These are phyloP conservation scores for Penicillium fimorum DNA, from an alignment of 495 filamentous ascomycete genomes.

Conservation along the genomic window DNA sequence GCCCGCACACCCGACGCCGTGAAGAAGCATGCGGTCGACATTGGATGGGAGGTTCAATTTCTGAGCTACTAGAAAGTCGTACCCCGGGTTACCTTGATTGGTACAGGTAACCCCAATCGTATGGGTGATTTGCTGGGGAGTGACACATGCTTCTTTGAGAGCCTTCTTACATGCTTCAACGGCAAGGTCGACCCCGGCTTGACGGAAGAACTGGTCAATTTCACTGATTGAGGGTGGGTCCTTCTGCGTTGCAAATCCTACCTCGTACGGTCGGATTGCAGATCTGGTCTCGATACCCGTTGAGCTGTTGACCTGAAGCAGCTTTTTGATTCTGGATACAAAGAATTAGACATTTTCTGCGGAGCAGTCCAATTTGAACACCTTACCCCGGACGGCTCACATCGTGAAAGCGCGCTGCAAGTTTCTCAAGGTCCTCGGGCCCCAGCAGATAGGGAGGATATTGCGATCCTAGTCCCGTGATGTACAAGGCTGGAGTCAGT, in stretches of 20 bases:
- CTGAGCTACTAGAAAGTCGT: slow-evolving; percentile 61
- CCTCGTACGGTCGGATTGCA: slow-evolving; percentile 54
- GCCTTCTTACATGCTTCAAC: slow-evolving; percentile 58
- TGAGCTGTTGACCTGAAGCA: slow-evolving; percentile 60
- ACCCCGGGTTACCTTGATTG: slow-evolving; percentile 66
- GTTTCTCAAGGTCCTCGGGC: not conserved
- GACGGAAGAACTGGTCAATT: slow-evolving; percentile 53
- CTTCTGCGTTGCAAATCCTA: slow-evolving; percentile 34
- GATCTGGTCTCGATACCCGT: slow-evolving; percentile 63
- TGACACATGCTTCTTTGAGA: slow-evolving; percentile 49
- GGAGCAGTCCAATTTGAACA: too few relatives aligned
- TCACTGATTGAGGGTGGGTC: slow-evolving; percentile 55
- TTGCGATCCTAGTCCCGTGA: not conserved
- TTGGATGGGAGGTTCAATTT: slow-evolving; percentile 46
- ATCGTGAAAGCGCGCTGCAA: slow-evolving; percentile 1
- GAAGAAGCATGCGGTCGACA: slow-evolving; percentile 59
- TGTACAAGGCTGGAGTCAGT: not conserved
- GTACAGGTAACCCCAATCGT: slow-evolving; percentile 66
- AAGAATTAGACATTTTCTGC: not conserved
- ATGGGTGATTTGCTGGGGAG: slow-evolving; percentile 56
- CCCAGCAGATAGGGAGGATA: not conserved
- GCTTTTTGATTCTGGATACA: slow-evolving; percentile 38
- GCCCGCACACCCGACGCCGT: slow-evolving; percentile 64
- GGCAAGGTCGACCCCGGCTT: slow-evolving; percentile 58
- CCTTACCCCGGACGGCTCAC: not conserved